Percentiles rank a stretch among this genome's conserved stretches.
These are phyloP conservation scores for Fraxinus ornus DNA, from an alignment of 305 asterid species.

Conservation along the genomic window DNA sequence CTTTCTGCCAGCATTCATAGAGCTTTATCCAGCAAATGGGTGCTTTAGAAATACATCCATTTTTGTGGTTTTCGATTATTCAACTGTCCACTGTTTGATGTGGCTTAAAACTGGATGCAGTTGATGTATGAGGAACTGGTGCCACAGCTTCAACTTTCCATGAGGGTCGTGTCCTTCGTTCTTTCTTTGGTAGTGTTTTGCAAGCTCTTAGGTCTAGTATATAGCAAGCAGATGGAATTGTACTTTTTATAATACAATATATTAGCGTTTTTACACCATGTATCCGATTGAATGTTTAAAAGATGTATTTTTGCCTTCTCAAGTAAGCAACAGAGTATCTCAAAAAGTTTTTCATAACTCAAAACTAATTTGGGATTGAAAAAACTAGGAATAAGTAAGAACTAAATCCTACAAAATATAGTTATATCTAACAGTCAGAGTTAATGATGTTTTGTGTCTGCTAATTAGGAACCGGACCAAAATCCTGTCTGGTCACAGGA, in stretches of 20 bases:
- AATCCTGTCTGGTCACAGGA: background rate
- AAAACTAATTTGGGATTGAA: background rate
- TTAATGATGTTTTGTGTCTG: background rate
- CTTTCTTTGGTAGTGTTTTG: background rate
- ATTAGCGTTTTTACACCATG: background rate
- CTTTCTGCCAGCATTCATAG: background rate
- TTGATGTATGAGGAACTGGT: background rate
- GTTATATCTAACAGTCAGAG: background rate
- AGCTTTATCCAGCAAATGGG: background rate
- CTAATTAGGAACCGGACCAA: background rate
- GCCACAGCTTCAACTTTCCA: background rate
- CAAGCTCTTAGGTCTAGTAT: background rate
- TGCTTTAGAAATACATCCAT: background rate
- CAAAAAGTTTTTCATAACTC: background rate
- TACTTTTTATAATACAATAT: background rate
- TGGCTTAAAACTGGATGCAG: background rate
- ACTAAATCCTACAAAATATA: background rate
- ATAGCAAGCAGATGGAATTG: background rate
- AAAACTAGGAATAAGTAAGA: background rate
- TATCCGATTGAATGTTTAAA: background rate
- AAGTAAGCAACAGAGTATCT: background rate
- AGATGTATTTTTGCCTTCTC: background rate
- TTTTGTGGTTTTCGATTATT: background rate
- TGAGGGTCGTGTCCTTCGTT: background rate
- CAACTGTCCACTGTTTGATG: background rate